Evolutionary conservation across 176 grass and related monocot species (phyloP), one percentile per base, ranked within the genome.

Genomic region (Aegilops umbellulata): DNA sequence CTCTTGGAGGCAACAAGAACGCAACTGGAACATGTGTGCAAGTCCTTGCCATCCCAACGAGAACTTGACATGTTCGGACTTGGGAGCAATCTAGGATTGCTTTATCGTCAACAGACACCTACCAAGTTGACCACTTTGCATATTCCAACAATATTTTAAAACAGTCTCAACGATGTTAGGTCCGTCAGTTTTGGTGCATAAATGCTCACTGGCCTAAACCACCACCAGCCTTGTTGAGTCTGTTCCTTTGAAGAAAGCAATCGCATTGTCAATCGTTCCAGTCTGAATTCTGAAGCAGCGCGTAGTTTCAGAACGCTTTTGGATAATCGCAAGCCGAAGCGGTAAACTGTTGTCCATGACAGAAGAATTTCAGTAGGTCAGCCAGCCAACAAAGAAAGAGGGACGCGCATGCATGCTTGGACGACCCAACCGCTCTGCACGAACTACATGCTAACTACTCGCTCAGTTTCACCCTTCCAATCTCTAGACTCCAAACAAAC

Each of bases 391-490:
- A 26, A 22, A 20, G 51, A 74, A n/a, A 49, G 19, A 16, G 19
- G 46, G 66, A 81, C 79, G 78, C 55, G 64, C 13, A 24, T 15
- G 31, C 44, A 15, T 47, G 22, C 42, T 31, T 57, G 12, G 69
- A 89, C 74, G 69, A 89, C 74, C 75, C 73, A 92, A 90, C 94
- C 64, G 65, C 44, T 84, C 73, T 85, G 60, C 20, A 17, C 80
- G 32, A 97, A 85, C 92, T 41, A 94, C 88, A 78, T 78, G n/a
- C 83, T 87, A 94, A 77, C 94, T 74, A 92, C 86, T 42, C 46
- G 0, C 51, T 75, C 49, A 13, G 39, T 2, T 20, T 26, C 71
- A 49, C 19, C 85, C 36, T 64, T 16, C 60, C 17, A 68, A 68
- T 35, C 25, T 15, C 76, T 3, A 22, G 79, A 15, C 7, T 15